Percentiles rank a stretch among this genome's conserved stretches.
These are phyloP conservation scores for Gonium pectorale DNA, from an alignment of 139 green algal genomes.

Conservation along the genomic window DNA sequence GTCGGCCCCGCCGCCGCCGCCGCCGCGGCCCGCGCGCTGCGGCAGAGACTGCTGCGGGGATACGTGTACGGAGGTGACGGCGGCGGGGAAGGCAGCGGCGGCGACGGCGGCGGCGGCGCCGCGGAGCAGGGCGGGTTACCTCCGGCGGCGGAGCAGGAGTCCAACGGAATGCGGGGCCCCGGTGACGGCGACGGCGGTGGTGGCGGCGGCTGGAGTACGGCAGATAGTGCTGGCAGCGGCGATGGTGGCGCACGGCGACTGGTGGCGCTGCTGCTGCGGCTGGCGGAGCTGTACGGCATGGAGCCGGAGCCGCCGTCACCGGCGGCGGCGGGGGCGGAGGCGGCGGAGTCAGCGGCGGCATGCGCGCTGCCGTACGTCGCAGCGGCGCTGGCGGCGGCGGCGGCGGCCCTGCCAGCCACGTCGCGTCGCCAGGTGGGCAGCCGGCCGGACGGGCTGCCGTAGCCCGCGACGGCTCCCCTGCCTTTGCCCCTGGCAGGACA, in stretches of 20 bases:
- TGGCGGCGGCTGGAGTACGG: not conserved
- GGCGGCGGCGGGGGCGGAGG: not conserved
- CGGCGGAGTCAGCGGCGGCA: not conserved
- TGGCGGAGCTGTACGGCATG: constrained; percentile 1
- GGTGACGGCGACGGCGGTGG: not conserved
- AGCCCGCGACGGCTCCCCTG: too few species aligned
- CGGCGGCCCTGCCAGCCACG: not conserved
- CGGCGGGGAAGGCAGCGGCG: not conserved
- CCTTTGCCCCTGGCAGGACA: too few species aligned
- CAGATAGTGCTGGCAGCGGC: not conserved
- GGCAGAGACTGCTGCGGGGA: not conserved
- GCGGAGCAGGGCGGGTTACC: not conserved
- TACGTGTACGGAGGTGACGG: not conserved
- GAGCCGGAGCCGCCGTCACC: not conserved
- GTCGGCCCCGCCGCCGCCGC: not conserved
- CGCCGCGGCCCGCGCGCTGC: not conserved
- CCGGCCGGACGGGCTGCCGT: too few species aligned
- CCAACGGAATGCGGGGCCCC: not conserved
- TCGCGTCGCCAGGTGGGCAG: constrained; percentile 3
- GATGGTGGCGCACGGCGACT: not conserved
- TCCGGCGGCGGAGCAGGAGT: too few species aligned
- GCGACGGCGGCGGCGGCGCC: not conserved
- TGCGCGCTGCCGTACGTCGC: not conserved
- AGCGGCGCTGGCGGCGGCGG: not conserved
- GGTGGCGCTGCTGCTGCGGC: constrained; percentile 3